These are phyloP conservation scores for Hypoxylon sp. DNA, from an alignment of 2,329 filamentous ascomycete species.

Conservation along the genomic window DNA sequence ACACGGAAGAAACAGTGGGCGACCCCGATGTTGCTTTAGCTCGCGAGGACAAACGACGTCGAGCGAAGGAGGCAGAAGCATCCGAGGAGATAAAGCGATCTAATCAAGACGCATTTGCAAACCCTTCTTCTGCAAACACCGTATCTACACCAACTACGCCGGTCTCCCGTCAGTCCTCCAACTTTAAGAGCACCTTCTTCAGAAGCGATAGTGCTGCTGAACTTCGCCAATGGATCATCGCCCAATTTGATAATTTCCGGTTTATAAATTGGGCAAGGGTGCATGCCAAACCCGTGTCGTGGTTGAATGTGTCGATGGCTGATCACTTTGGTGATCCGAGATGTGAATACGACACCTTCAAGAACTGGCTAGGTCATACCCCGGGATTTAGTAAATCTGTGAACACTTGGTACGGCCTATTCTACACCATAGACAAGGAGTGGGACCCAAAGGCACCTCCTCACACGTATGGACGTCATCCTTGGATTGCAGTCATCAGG, in stretches of 20 bases:
- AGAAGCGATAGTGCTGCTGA: conserved; percentile 38
- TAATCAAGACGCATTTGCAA: conserved; percentile 41
- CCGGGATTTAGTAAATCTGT: conserved; percentile 23
- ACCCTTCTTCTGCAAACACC: conserved; percentile 47
- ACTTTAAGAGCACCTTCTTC: conserved; percentile 39
- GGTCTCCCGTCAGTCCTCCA: conserved; percentile 4
- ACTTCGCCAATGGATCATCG: conserved; percentile 43
- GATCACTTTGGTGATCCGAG: conserved; percentile 53
- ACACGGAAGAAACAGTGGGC: conserved; percentile 54
- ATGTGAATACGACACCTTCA: conserved; percentile 52
- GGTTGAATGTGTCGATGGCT: conserved; percentile 59
- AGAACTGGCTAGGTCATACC: conserved; percentile 56
- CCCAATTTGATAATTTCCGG: conserved; percentile 12
- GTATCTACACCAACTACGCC: conserved; percentile 5
- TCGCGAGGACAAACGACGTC: conserved; percentile 28
- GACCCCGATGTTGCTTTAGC: conserved; percentile 56
- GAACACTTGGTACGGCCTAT: conserved; percentile 63
- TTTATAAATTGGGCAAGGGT: conserved; percentile 49
- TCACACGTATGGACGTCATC: conserved; percentile 56
- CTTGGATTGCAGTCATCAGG: conserved; percentile 68
- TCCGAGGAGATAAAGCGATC: conserved; percentile 22
- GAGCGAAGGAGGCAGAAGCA: conserved; percentile 20
- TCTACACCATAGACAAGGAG: conserved; percentile 63
- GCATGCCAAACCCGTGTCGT: conserved; percentile 60
- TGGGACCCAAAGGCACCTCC: conserved; percentile 54